Percentiles rank a stretch among this genome's conserved stretches.
Evolutionary conservation across 495 filamentous ascomycete genomes (phyloP).

Genomic region (Trichoderma reesei): DNA sequence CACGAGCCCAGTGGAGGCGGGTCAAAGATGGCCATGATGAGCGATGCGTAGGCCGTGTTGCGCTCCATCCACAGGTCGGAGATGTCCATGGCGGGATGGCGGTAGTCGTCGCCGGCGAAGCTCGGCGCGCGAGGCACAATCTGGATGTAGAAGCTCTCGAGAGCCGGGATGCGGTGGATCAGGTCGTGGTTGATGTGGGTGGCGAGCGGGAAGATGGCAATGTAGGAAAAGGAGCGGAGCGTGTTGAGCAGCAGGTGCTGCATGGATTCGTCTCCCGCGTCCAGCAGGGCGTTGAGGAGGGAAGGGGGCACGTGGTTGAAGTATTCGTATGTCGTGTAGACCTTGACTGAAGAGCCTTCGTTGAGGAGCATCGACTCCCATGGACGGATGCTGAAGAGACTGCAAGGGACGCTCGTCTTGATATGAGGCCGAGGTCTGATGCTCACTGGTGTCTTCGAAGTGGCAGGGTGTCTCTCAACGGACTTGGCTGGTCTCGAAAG

Average conservation of each 20-base stretch:
- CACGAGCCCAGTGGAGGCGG: conserved; percentile 14
- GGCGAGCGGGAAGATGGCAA: conserved; percentile 37
- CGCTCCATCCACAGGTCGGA: conserved; percentile 38
- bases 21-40: conserved; percentile 30
- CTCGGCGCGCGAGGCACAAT: conserved; percentile 31
- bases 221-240: conserved; percentile 34
- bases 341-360: conserved; percentile 30
- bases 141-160: conserved; percentile 36
- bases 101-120: conserved; percentile 26
- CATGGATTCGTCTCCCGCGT: conserved; percentile 23
- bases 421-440: neutral
- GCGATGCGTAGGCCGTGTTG: conserved; percentile 29
- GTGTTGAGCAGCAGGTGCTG: conserved; percentile 24
- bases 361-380: conserved; percentile 35
- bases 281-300: conserved; percentile 29
- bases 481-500: conserved; percentile 14
- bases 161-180: conserved; percentile 24
- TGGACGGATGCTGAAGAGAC: conserved; percentile 29
- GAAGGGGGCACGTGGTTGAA: conserved; percentile 29
- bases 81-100: conserved; percentile 20
- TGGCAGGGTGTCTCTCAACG: neutral
- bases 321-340: conserved; percentile 31
- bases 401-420: conserved; percentile 12
- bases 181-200: conserved; percentile 27
- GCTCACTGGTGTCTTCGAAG: neutral